Percentiles rank a stretch among this genome's conserved stretches.
Evolutionary conservation across 139 green algal species (phyloP).

Genomic region (Picocystis salinarum): DNA sequence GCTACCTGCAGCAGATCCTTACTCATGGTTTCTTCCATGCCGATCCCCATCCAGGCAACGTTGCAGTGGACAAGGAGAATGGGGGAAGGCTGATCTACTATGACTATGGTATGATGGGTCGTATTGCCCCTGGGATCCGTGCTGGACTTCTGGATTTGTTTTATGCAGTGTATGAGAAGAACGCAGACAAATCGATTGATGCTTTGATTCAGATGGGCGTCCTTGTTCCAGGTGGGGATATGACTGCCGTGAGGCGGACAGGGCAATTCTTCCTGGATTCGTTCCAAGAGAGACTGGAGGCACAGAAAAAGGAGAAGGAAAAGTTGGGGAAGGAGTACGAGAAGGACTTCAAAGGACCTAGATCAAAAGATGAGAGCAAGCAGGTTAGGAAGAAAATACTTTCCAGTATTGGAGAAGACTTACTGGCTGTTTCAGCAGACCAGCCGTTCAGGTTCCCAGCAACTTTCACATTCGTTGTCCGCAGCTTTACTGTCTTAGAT

Average conservation of each 20-base stretch:
- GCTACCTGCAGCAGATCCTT: conserved; percentile 89
- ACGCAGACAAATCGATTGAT: conserved; percentile 57
- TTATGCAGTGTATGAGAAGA: conserved; percentile 86
- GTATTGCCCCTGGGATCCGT: conserved; percentile 24
- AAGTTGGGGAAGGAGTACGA: conserved; percentile 29
- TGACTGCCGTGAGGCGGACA: conserved; percentile 66
- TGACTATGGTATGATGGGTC: conserved; percentile 86
- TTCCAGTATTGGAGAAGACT: conserved; percentile 57
- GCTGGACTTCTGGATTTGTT: conserved; percentile 86
- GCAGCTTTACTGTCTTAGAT: conserved; percentile 84
- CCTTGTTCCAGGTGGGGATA: conserved; percentile 62
- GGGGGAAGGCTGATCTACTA: conserved; percentile 77
- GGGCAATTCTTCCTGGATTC: conserved; percentile 88
- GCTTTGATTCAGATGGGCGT: conserved; percentile 81
- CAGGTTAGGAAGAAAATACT: conserved; percentile 74
- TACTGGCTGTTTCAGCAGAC: conserved; percentile 78
- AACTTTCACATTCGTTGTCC: conserved; percentile 22
- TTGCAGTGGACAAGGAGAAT: conserved; percentile 60
- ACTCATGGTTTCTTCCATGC: conserved; percentile 86
- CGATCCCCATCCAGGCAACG: conserved; percentile 86
- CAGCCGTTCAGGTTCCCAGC: conserved; percentile 97
- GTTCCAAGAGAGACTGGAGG: conserved; percentile 43
- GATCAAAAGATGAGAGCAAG: conserved; percentile 57
- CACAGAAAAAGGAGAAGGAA: conserved; percentile 28
- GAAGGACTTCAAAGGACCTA: conserved; percentile 58